Percentiles rank a stretch among this genome's conserved stretches.
These are phyloP conservation scores for Venturia carpophila DNA, from an alignment of 2,329 filamentous ascomycete species.

Conservation along the genomic window DNA sequence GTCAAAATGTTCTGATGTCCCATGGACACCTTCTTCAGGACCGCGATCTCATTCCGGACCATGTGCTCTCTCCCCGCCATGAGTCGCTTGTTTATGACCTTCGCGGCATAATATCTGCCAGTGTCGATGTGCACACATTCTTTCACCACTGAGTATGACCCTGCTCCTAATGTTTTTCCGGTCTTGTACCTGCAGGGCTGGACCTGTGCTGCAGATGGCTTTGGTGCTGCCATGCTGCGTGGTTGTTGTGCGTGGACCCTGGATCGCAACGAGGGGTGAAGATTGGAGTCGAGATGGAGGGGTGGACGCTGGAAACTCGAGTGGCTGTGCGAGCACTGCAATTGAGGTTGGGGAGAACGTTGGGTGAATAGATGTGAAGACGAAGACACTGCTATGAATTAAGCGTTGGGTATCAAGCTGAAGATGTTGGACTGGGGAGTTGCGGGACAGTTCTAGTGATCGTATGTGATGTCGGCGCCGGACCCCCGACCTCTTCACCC, in stretches of 20 bases:
- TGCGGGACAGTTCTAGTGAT: neutral
- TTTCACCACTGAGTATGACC: conserved; percentile 96
- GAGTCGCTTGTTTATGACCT: conserved; percentile 97
- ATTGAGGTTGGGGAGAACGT: neutral
- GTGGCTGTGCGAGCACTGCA: no score
- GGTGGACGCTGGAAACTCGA: neutral
- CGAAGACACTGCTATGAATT: neutral
- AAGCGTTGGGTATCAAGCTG: neutral
- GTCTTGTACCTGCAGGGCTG: conserved; percentile 64
- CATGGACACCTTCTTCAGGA: conserved; percentile 97
- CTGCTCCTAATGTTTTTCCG: conserved; percentile 91
- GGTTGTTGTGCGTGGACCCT: conserved; percentile 6
- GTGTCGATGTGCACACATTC: conserved; percentile 99
- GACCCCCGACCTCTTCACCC: neutral
- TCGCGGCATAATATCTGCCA: conserved; percentile 94
- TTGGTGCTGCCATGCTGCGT: conserved; percentile 3
- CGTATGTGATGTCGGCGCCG: neutral
- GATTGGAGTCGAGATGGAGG: neutral
- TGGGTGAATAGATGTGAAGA: neutral
- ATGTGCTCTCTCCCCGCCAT: conserved; percentile 98
- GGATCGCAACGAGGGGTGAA: neutral
- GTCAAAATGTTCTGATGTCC: conserved; percentile 97
- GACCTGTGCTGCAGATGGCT: neutral
- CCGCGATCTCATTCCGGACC: conserved; percentile 97
- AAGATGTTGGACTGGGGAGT: neutral